Evolutionary conservation across 2,329 filamentous ascomycete genomes (phyloP), one percentile per base, ranked within the genome.

Genomic region (Cercospora janseana): DNA sequence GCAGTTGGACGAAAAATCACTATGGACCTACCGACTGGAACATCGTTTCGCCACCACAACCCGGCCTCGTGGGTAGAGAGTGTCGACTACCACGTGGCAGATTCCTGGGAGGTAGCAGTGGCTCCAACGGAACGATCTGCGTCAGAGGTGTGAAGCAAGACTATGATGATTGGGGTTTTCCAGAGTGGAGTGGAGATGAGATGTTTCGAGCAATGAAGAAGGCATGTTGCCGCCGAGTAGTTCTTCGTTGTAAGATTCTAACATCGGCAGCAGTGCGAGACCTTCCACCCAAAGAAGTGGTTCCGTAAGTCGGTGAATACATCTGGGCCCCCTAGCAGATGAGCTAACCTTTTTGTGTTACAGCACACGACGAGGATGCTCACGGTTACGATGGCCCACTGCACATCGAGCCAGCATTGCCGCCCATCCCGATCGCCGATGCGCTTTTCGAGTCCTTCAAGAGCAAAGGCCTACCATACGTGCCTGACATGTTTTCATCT

Each of bases 11-110:
- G 3, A 70, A 72, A 45, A 70, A 70, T 48, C 70, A 74, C 38
- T 70, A 72, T 56, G 61, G 66, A 0, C 66, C 72, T 27, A 69
- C 70, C 0, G 72, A 75, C 54, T 75, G 72, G 72, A 75, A 75
- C 52, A 63, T 75, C 12, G 53, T 72, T 21, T 71, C 70, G 1
- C 59, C 64, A 12, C 66, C 70, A 1, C 72, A 72, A 63, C 46
- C 65, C 8, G 70, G 70, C 1, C 61, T 74, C 6, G 61, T 72
- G 9, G 64, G 67, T 46, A 69, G 69, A 13, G 66, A 71, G 49
- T 70, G 73, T 28, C 71, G 72, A 50, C 60, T 75, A 31, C 73
- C 69, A 40, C 64, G 73, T 45, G 72, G 73, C 3, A 67, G 68
- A 18, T 74, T 73, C 47, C 61, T 75, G 2, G 70, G 72, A 9